phyloP scores from a whole-genome alignment of 2,329 filamentous ascomycete species.

The Paraconiothyrium brasiliense region DNA sequence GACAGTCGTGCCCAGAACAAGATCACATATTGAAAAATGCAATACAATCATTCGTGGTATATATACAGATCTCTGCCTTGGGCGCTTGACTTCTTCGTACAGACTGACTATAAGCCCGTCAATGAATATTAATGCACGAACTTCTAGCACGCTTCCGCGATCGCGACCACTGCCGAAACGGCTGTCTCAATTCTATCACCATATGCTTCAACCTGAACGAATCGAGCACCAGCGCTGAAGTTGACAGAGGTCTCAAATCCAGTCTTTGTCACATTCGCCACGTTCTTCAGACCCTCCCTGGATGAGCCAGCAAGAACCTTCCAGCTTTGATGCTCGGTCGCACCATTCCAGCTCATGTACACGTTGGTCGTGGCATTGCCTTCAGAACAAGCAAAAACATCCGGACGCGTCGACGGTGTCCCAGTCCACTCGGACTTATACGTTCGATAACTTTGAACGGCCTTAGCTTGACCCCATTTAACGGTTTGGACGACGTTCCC shows the following conservation, averaged over 20 bases:
- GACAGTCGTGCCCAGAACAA: too few species aligned
- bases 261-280: not conserved
- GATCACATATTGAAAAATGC: too few species aligned
- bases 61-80: too few species aligned
- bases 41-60: too few species aligned
- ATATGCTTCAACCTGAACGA: constrained; percentile 1
- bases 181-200: constrained; percentile 1
- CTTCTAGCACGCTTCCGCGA: not conserved
- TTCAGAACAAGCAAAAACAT: constrained; percentile 16
- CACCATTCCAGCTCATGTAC: constrained; percentile 26
- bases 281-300: not conserved
- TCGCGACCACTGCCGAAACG: not conserved
- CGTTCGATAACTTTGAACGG: constrained; percentile 20
- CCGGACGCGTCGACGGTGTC: constrained; percentile 14
- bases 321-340: constrained; percentile 19
- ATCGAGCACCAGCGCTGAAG: not conserved
- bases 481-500: constrained; percentile 17
- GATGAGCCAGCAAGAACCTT: constrained; percentile 8
- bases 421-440: constrained; percentile 22
- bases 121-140: too few species aligned
- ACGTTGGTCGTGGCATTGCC: constrained; percentile 11
- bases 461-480: constrained; percentile 14
- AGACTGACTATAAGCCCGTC: too few species aligned
- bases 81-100: too few species aligned
- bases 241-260: constrained; percentile 6